Base-by-base conservation (phyloP, 1,284 basidiomycete genomes). In the Ganoderma boninense region DNA sequence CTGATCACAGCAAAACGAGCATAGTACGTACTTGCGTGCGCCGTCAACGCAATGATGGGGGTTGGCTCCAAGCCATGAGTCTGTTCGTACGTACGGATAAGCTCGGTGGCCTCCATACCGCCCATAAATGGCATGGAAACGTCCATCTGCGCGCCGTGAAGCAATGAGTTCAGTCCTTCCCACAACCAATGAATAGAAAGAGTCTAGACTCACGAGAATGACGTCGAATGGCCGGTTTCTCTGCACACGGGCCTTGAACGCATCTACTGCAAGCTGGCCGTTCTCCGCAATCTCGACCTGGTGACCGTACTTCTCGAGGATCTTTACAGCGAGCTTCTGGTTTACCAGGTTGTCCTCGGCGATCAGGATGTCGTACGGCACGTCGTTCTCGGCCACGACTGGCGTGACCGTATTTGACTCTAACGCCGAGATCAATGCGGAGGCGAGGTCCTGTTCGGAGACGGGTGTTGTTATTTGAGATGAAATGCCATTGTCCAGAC, bases 271-370 rank as follows among this genome's bases (percentile, higher is more conserved):
- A 70, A 97, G 85, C 77, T 94, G 93, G 11, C 98, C 98, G 78
- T 99, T 99, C 86, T 99, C 97, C 20, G 97, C 98, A 69, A 99
- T 97, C 84, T 98, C 96, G 43, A 98, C 96, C 56, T 91, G 90
- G 81, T 99, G 98, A 0, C 97, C 97, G 66, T 97, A 97, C 79
- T 97, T 97, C 83, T 99, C 97, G 44, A 99, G 85, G 74, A 99
- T 96, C 87, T 98, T 98, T 76, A 98, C 94, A 0, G 98, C 98
- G 7, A 99, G 83, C 80, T 97, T 96, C 85, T 99, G 97, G 84
- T 99, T 99, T 72, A 99, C 97, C 74, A 97, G 85, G 78, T 99
- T 99, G 82, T 99, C 98, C 81, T 99, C 97, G 0, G 97, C 97
- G 8, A 99, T 89, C n/a, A 99, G 87, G 73, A 99, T 97, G 80